Base-by-base conservation (phyloP, 1,139 yeast species). In the Saccharomyces hybrid region DNA sequence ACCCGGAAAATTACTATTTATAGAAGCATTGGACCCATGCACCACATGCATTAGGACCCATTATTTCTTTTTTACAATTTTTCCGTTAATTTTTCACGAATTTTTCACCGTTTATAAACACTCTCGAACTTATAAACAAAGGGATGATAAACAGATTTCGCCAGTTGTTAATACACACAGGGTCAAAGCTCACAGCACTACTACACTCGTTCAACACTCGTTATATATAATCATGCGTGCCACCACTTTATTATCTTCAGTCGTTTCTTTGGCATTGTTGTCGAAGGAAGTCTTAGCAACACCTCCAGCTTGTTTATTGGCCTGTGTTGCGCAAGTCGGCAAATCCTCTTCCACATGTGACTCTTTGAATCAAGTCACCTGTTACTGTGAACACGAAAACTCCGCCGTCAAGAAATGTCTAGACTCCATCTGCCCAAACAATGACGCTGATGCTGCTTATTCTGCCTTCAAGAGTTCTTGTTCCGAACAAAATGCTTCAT, bases 241-340 rank as follows among this genome's bases (percentile, higher is more conserved):
- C 51, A 59, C 70, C 66, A 52, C 68, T 62, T 60, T 67, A 54
- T 52, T 78, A 61, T 71, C 84, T 53, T 72, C 81, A 52, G 73
- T 80, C 60, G 72, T 80, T 58, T 77, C 82, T 52, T 69, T 82
- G 55, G 80, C 82, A 54, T 73, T 81, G 54, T 69, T 81, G 56
- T 72, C 81, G 54, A 75, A 75, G 51, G 66, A 75, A 51, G 81
- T 76, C 48, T 71, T 79, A 51, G 95, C 95, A 56, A 77, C 93
- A 55, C 93, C 96, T 53, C 95, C 95, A 60, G 96, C 96, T 47
- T 89, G 96, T 77, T 76, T 89, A 62, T 78, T 89, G 70, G 95
- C 96, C 50, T 89, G 96, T 80, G 93, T 87, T 57, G 78, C 87
- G 54, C 78, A 82, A 66, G 90, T 86, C 53, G 77, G 81, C 63